Percentiles rank a stretch among this genome's conserved stretches.
Evolutionary conservation across 148 eudicot genomes (phyloP).

Genomic region (Cornus suecica): DNA sequence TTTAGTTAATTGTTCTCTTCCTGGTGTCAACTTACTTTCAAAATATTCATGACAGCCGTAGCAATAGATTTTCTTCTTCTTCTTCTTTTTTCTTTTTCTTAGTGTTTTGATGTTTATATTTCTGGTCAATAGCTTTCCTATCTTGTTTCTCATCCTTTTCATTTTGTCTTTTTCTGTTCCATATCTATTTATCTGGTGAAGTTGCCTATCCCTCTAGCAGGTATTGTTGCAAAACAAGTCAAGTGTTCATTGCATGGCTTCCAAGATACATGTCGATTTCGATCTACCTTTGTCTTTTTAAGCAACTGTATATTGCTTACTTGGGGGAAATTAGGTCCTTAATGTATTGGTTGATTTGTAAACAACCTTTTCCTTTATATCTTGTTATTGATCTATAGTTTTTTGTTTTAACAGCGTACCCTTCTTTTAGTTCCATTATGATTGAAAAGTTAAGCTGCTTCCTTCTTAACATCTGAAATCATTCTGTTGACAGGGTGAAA

Average conservation of each 20-base stretch:
- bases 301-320: not conserved
- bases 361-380: not conserved
- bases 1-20: not conserved
- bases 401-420: not conserved
- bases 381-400: not conserved
- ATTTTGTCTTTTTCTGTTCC: not conserved
- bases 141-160: too few species aligned
- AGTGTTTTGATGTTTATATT: too few species aligned
- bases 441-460: not conserved
- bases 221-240: not conserved
- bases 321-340: not conserved
- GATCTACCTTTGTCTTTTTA: not conserved
- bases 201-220: not conserved
- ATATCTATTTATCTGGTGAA: not conserved
- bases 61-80: not conserved
- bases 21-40: not conserved
- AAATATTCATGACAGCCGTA: not conserved
- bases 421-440: not conserved
- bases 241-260: not conserved
- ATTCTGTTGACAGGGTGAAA: conserved; percentile 41
- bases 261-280: not conserved
- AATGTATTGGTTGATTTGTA: not conserved
- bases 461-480: not conserved
- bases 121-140: too few species aligned
- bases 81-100: too few species aligned